Base-by-base conservation (phyloP, 495 filamentous ascomycete species). In the Choiromyces venosus region DNA sequence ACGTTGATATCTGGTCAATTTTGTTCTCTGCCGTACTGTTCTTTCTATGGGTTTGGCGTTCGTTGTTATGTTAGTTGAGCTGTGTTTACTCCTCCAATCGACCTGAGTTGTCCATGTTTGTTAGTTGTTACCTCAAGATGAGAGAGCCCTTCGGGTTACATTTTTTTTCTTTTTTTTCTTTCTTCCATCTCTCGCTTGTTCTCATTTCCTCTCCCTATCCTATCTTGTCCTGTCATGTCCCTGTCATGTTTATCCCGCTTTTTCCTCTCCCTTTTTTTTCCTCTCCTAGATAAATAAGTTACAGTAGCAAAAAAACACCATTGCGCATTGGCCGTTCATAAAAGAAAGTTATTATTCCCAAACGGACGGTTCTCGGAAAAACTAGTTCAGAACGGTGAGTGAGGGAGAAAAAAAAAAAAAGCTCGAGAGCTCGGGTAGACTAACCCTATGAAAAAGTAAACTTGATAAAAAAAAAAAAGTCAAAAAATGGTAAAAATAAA, bases 1-100 rank as follows among this genome's bases (percentile, higher is more conserved):
- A 81, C 85, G 89, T 74, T 78, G 71, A 69, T 65, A 4, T 19
- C 21, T 42, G 37, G 38, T 33, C 61, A 40, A 14, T 25, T 37
- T 37, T 36, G 42, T 67, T 68, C 46, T 68, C 16, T 25, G 29
- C 7, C 44, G n/a, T 8, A 36, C 65, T 16, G 44, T 66, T 74
- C 66, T 42, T 29, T 67, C 68, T 66, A 38, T 72, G 74, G 65
- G 69, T 77, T 16, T 33, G 52, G 52, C 52, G 52, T 61, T 61
- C 25, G 52, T 4, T 52, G 52, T 61, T 29, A 6, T 61, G 25
- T 61, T 61, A 16, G 52, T 33, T 29, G 52, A 61, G 25, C 25
- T 33, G 25, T 61, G 52, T 61, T 33, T 4, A 33, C 52, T 61
- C 52, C 52, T 33, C 52, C 10, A 61, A 61, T 33, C 25, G 25